These are phyloP conservation scores for Saccharum hybrid DNA, from an alignment of 202 grass and related monocot species.

Conservation along the genomic window DNA sequence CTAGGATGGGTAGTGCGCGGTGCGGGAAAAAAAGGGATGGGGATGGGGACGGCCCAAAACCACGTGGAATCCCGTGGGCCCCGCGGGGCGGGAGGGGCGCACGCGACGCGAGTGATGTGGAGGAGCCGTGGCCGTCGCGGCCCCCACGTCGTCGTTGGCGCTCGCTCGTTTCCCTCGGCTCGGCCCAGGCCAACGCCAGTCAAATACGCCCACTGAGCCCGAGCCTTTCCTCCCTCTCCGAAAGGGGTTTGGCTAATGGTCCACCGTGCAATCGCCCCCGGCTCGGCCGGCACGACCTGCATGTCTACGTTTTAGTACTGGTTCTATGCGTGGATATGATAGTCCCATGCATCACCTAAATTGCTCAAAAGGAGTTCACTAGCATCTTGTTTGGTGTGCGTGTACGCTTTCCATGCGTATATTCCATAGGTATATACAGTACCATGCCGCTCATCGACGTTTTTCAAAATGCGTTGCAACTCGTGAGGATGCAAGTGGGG, in stretches of 20 bases:
- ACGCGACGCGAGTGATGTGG: constrained; percentile 7
- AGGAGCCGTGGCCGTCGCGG: constrained; percentile 11
- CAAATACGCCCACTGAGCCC: constrained; percentile 20
- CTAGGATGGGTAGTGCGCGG: too few relatives aligned
- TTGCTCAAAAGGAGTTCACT: too few relatives aligned
- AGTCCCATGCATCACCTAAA: too few relatives aligned
- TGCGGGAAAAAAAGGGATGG: neutral
- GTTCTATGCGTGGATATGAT: too few relatives aligned
- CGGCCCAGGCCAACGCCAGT: neutral
- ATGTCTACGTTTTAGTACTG: neutral
- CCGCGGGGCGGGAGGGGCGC: neutral
- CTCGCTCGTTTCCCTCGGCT: neutral
- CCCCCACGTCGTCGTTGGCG: constrained; percentile 27
- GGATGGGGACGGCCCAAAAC: neutral
- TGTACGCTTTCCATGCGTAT: too few relatives aligned
- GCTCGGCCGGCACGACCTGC: too few relatives aligned
- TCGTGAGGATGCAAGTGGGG: too few relatives aligned
- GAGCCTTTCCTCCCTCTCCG: neutral
- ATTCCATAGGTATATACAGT: too few relatives aligned
- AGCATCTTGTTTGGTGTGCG: too few relatives aligned
- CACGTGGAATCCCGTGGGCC: constrained; percentile 26
- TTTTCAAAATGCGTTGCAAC: too few relatives aligned
- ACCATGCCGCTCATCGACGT: too few relatives aligned
- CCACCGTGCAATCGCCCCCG: constrained; percentile 16
- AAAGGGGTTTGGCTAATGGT: constrained; percentile 31